Evolutionary conservation across 2,329 filamentous ascomycete species (phyloP).

Genomic region (Chalaropsis ovoidea): DNA sequence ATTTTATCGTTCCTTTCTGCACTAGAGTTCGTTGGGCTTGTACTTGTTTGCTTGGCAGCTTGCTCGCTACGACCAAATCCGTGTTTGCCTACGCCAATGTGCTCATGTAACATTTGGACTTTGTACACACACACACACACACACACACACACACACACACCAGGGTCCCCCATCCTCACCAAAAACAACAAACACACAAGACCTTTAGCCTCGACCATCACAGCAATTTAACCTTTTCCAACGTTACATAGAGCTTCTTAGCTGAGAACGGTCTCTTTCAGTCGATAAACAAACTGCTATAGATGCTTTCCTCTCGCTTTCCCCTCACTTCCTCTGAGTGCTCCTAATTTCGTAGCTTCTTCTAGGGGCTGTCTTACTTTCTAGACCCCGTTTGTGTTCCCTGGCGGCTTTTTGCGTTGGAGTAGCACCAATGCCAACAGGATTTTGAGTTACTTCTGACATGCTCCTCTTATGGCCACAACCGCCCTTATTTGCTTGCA

Average conservation of each 20-base stretch:
- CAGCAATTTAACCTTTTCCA: no score
- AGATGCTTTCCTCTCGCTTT: neutral
- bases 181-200: no score
- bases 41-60: neutral
- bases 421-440: conserved; percentile 1
- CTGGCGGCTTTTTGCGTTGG: neutral
- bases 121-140: no score
- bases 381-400: neutral
- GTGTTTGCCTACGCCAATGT: neutral
- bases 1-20: neutral
- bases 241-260: no score
- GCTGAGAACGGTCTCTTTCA: no score
- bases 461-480: neutral
- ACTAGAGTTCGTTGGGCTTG: neutral
- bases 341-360: neutral
- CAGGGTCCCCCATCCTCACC: no score
- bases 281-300: no score
- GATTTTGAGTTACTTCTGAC: conserved; percentile 12
- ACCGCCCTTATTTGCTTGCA: neutral
- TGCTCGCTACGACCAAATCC: neutral
- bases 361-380: neutral
- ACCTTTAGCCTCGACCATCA: no score
- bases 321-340: no score
- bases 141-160: no score
- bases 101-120: neutral